These are phyloP conservation scores for Lactarius akahatsu DNA, from an alignment of 768 basidiomycete genomes.

Conservation along the genomic window DNA sequence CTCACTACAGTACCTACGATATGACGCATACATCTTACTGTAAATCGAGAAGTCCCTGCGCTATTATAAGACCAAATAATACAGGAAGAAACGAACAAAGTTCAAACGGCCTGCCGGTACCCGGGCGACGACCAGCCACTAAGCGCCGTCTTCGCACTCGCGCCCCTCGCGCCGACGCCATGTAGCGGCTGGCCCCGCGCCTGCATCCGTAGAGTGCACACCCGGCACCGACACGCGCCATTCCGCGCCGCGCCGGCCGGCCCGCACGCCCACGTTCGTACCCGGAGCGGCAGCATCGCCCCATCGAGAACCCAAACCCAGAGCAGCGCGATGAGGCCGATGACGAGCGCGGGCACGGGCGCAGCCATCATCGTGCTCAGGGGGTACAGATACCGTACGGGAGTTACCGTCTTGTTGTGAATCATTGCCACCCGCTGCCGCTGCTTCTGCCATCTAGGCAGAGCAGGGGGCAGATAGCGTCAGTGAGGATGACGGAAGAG, in stretches of 20 bases:
- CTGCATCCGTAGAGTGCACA: conserved; percentile 19
- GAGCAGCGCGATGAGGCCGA: conserved; percentile 8
- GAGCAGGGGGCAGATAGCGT: background rate
- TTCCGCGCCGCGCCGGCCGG: background rate
- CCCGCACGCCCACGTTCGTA: background rate
- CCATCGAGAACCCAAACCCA: conserved; percentile 17
- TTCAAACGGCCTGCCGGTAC: background rate
- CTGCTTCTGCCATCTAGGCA: background rate
- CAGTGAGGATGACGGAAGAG: background rate
- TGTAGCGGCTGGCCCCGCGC: conserved; percentile 19
- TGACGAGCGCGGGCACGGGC: background rate
- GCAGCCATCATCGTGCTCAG: background rate
- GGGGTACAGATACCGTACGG: background rate
- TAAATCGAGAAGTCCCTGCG: no score
- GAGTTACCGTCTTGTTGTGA: background rate
- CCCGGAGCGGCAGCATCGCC: background rate
- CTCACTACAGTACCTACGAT: no score
- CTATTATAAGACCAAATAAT: background rate
- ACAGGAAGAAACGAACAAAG: background rate
- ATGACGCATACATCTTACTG: background rate
- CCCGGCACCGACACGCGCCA: conserved; percentile 20
- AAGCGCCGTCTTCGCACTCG: background rate
- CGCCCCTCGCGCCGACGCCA: background rate
- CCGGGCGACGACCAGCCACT: background rate
- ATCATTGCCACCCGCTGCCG: background rate